A percentile compares a stretch with the other conserved stretches of the same genome.
These are phyloP conservation scores for Scutellaria minor DNA, from an alignment of 257 asterid species.

Conservation along the genomic window DNA sequence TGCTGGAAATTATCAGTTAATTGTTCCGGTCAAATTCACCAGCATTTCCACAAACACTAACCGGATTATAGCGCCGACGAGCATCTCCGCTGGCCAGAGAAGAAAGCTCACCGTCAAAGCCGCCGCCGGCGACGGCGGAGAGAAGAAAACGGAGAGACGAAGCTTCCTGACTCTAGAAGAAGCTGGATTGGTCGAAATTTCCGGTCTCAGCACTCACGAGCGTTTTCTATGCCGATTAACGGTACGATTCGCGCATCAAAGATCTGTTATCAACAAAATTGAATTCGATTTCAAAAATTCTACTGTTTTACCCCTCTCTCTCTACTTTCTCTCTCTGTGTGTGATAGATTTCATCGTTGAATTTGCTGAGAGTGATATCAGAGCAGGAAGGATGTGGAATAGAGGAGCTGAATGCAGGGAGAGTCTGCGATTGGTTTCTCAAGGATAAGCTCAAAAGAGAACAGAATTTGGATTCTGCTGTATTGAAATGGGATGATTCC, in stretches of 20 bases:
- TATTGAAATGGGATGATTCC: slow-evolving; percentile 81
- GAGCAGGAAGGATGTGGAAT: slow-evolving; percentile 84
- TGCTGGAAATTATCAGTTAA: background rate
- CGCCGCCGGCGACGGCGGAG: slow-evolving; percentile 36
- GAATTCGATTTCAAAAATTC: background rate
- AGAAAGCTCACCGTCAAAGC: slow-evolving; percentile 31
- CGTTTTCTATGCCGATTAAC: slow-evolving; percentile 83
- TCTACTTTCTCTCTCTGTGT: slow-evolving; percentile 4
- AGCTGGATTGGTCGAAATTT: slow-evolving; percentile 84
- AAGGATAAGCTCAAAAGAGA: slow-evolving; percentile 79
- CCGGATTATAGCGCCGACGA: background rate
- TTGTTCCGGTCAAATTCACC: slow-evolving; percentile 4
- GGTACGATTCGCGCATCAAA: slow-evolving; percentile 36
- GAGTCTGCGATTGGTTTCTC: slow-evolving; percentile 82
- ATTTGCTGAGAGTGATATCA: slow-evolving; percentile 66
- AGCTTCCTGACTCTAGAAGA: slow-evolving; percentile 73
- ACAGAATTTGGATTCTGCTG: slow-evolving; percentile 71
- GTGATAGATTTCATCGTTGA: slow-evolving; percentile 71
- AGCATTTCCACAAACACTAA: slow-evolving; percentile 21
- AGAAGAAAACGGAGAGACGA: slow-evolving; percentile 42
- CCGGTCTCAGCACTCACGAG: slow-evolving; percentile 84
- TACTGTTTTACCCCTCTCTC: background rate
- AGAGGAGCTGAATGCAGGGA: slow-evolving; percentile 84
- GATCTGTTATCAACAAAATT: no score
- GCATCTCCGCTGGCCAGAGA: slow-evolving; percentile 2